Base-by-base conservation (phyloP, 139 green algal species). In the Bryopsis sp. region DNA sequence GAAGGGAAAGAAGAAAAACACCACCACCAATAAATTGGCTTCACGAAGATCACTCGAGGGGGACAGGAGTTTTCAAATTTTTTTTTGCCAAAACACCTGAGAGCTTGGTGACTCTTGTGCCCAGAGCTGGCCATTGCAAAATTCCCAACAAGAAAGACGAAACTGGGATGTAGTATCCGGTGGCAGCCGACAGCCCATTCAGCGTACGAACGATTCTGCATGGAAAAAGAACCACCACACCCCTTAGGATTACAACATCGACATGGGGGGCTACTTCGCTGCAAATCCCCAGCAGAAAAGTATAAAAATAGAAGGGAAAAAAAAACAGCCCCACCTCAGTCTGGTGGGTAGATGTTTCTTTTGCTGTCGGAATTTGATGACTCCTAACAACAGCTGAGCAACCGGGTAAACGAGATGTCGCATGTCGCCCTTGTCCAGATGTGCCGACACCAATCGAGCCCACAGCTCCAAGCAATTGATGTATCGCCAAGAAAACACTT, bases 401-500 rank as follows among this genome's bases (percentile, higher is more conserved):
- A 61, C 19, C 24, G 50, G 50, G 19, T 61, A 61, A 61, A 32
- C 5, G 19, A 61, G 50, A 22, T 61, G 8, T 61, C 33, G 50
- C 6, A 61, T 15, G 50, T 61, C 50, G 31, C 50, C 50, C 33
- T 61, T 61, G 50, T 32, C 50, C 19, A 33, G 11, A 22, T 36
- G 33, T 11, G 50, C 8, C 24, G 15, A 22, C 6, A 61, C 19
- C 50, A 61, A 61, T 61, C 24, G 8, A 8, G 50, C 8, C 50
- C 50, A 61, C 31, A 61, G 50, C 50, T 61, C 50, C 8, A 61
- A 33, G 24, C 8, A 28, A 28, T 61, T 28, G 5, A 61, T 26
- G 33, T 36, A 61, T 61, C 50, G 15, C 50, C 50, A 61, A 61
- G 15, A 33, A 33, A 61, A 61, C 43, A 50, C 43, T 19, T 50